These are phyloP conservation scores for Hymenoscyphus repandus DNA, from an alignment of 2,329 filamentous ascomycete genomes.

Conservation along the genomic window DNA sequence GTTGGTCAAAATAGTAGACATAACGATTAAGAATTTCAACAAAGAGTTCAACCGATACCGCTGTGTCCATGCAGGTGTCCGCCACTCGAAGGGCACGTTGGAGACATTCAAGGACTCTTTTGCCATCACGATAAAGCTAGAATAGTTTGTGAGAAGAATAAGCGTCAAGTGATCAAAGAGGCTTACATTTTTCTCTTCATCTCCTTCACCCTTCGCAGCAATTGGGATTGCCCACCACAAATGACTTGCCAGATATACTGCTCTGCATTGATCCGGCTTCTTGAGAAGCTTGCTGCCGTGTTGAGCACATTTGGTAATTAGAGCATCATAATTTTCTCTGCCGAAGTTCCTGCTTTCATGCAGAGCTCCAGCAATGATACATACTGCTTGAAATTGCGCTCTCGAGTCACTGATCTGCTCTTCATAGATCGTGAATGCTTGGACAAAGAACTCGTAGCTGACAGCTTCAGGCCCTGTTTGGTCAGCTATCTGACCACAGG, in stretches of 20 bases:
- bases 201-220: constrained; percentile 71
- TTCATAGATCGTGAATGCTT: constrained; percentile 97
- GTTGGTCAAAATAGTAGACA: constrained; percentile 98
- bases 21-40: constrained; percentile 98
- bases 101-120: constrained; percentile 91
- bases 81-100: constrained; percentile 93
- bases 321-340: constrained; percentile 96
- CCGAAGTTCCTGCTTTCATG: constrained; percentile 87
- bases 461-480: constrained; percentile 91
- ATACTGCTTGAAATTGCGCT: constrained; percentile 96
- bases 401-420: constrained; percentile 93
- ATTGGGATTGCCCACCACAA: constrained; percentile 96
- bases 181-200: constrained; percentile 73
- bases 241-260: constrained; percentile 93
- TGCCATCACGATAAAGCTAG: constrained; percentile 93
- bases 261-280: constrained; percentile 96
- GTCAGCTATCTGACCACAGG: constrained; percentile 88
- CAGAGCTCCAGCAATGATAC: constrained; percentile 82
- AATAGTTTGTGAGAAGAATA: constrained; percentile 19
- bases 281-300: constrained; percentile 95
- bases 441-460: constrained; percentile 95
- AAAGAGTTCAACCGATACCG: constrained; percentile 94
- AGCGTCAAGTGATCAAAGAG: no score
- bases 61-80: constrained; percentile 98
- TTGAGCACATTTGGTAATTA: constrained; percentile 95